A percentile compares a stretch with the other conserved stretches of the same genome.
Conservation (phyloP, 345 rosid species). For the Viola odorata region DNA sequence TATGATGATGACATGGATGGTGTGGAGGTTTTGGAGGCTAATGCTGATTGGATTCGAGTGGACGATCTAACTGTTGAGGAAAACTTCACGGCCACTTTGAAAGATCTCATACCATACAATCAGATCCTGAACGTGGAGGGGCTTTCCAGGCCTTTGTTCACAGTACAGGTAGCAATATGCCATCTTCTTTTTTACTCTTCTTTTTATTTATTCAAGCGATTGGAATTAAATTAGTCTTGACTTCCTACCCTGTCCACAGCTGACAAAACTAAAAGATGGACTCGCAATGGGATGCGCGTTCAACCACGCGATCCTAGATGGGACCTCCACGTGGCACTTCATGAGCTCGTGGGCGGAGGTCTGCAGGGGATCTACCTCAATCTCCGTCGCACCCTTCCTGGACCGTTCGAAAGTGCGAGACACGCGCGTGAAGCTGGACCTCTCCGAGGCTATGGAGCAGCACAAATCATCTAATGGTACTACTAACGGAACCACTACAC, state of each 20-base stretch:
- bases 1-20: conserved; percentile 71
- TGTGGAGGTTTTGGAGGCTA: conserved; percentile 67
- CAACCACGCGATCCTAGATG: conserved; percentile 89
- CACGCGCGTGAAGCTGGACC: conserved; percentile 75
- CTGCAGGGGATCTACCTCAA: conserved; percentile 43
- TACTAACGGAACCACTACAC: background rate
- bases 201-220: too few relatives aligned
- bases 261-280: conserved; percentile 82
- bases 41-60: conserved; percentile 46
- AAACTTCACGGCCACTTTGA: conserved; percentile 36
- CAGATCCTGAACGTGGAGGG: conserved; percentile 78
- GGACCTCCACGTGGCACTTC: conserved; percentile 93
- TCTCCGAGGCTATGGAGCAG: conserved; percentile 37
- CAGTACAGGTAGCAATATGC: conserved; percentile 52
- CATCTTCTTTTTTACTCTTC: background rate
- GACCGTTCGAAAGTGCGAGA: conserved; percentile 72
- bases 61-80: conserved; percentile 67
- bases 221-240: background rate
- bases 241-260: conserved; percentile 23
- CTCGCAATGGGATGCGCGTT: conserved; percentile 87
- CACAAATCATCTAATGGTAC: conserved; percentile 35
- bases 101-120: conserved; percentile 66
- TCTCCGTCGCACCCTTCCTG: conserved; percentile 54
- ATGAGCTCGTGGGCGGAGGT: conserved; percentile 85
- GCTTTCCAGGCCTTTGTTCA: conserved; percentile 53